Base-by-base conservation (phyloP, 192 early-diverging fungal species). In the Dimargaris cristalligena region DNA sequence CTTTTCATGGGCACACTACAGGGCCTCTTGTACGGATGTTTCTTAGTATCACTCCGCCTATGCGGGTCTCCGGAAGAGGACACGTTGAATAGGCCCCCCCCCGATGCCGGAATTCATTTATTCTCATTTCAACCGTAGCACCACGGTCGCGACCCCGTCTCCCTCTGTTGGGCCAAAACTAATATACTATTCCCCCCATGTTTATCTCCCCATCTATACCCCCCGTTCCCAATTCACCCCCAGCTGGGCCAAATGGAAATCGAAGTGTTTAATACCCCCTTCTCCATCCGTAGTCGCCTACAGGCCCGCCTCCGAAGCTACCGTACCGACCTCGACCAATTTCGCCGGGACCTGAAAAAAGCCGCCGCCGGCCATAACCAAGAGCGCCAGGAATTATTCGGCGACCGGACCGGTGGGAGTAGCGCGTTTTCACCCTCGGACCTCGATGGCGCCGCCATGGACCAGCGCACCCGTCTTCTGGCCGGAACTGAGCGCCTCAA, bases 221-320 rank as follows among this genome's bases (percentile, higher is more conserved):
- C n/a, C n/a, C n/a, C n/a, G n/a, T n/a, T n/a, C n/a, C n/a, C n/a
- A n/a, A n/a, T n/a, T n/a, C n/a, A n/a, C n/a, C n/a, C n/a, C n/a
- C n/a, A n/a, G n/a, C 87, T 90, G 46, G 80, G 79, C 51, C 90
- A 93, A 76, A 89, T 97, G 84, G 94, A 94, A 64, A 86, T 92
- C 71, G 94, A 97, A 64, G 73, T 92, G 8, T 64, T 85, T 22
- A 85, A 88, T 26, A 72, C 91, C 16, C 76, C 82, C 14, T 70
- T 77, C 1, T 66, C 83, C 16, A 63, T 71, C 13, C 80, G 82
- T 45, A 75, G 73, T 52, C 80, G 81, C 41, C 73, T 88, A 2
- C 79, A 84, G 46, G 78, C 83, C 2, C 78, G 75, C 34, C 65
- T 91, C 30, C 78, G 82, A 34, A 65, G 70, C 29, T 85, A 81